Base-by-base conservation (phyloP, 208 protist genomes). In the Baffinella frigidus region DNA sequence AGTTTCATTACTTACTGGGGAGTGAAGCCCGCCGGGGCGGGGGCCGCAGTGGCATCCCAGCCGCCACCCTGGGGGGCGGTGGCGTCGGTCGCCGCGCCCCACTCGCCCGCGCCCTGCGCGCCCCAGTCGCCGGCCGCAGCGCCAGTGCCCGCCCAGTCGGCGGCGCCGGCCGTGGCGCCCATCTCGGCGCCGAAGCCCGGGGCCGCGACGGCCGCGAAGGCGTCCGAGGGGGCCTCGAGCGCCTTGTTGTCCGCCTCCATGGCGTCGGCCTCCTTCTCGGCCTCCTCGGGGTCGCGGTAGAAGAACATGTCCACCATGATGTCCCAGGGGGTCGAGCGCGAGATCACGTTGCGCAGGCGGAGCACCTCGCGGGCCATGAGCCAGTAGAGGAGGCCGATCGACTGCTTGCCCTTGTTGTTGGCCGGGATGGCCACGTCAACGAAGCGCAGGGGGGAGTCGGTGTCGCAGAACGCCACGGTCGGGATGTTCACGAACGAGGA, bases 291-390 rank as follows among this genome's bases (percentile, higher is more conserved):
- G 94, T 99, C 97, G 92, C 98, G 96, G 96, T 99, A 99, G 96
- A 99, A 98, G 98, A 99, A 99, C 74, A 99, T 96, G 97, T 99
- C 99, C 92, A 98, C 97, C 97, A 99, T 99, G 91, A 99, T 98
- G 74, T 98, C 97, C 99, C 98, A 99, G 39, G 94, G 94, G 71
- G 97, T 93, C 9, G 94, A 93, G 94, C 99, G 96, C 81, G 95
- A 87, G 93, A 99, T 94, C 62, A 93, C 95, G 93, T 97, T 48
- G 36, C 87, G 87, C 7, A 80, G 30, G 87, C 87, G 83, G 36
- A 90, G 83, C 3, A 90, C 83, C 95, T 99, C 98, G 93, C 98
- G 97, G 83, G 98, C 96, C 30, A 99, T 97, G 89, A 99, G 94
- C 98, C 98, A 99, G 96, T 98, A 99, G 95, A 99, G 97, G 72